Conservation (phyloP, 2,329 filamentous ascomycete genomes). For the Intubia oerlemansii region DNA sequence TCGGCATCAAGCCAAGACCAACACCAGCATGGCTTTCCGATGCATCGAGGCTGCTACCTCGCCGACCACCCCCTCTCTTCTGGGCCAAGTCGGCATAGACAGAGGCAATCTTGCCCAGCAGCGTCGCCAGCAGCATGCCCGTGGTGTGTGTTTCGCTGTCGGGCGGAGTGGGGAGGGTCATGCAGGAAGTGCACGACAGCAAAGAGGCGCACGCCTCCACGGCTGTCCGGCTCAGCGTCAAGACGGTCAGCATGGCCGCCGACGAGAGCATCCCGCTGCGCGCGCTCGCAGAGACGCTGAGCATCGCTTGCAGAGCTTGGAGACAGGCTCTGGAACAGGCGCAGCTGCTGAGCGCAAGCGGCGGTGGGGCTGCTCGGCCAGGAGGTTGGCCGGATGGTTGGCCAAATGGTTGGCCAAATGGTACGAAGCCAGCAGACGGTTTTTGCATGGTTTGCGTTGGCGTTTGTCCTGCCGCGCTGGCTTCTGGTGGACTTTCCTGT, state of each 20-base stretch:
- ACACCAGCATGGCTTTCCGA: no score
- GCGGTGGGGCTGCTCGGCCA: no score
- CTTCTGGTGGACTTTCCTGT: constrained; percentile 9
- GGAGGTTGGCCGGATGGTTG: no score
- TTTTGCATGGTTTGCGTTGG: neutral
- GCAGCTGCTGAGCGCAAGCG: constrained; percentile 12
- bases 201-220: constrained; percentile 25
- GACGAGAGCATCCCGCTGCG: no score
- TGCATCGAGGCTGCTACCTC: no score
- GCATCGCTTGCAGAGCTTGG: constrained; percentile 23
- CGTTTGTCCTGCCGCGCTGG: neutral
- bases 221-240: constrained; percentile 24
- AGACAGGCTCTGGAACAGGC: constrained; percentile 25
- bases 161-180: constrained; percentile 20
- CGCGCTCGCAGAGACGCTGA: constrained; percentile 15
- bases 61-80: no score
- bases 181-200: constrained; percentile 23
- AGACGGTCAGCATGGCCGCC: constrained; percentile 22
- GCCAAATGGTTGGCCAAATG: no score
- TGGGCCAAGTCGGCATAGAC: no score
- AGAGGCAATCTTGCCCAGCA: constrained; percentile 24
- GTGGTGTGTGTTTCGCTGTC: constrained; percentile 21
- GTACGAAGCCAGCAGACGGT: neutral
- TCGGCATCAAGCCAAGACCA: no score
- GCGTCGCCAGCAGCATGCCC: constrained; percentile 26